Base-by-base conservation (phyloP, 495 filamentous ascomycete genomes). In the Xeromyces bisporus region DNA sequence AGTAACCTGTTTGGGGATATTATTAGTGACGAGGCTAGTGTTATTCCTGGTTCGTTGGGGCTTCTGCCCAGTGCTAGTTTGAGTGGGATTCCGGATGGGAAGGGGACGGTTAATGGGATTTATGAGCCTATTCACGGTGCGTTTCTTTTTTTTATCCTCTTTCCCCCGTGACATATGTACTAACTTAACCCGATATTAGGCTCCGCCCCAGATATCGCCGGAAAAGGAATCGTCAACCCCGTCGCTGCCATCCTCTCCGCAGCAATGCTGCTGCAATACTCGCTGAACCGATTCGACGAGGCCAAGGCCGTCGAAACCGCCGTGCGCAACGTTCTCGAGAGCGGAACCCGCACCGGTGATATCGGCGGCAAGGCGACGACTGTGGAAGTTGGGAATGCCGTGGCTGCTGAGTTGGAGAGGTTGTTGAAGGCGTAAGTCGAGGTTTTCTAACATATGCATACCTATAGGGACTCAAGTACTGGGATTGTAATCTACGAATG, bases 1-100 rank as follows among this genome's bases (percentile, higher is more conserved):
- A 87, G 79, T 60, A 96, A 97, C 55, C 48, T 97, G 39, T 93
- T 93, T 49, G 89, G 89, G 37, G 89, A 97, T 55, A 97, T 97
- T 50, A 85, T 97, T 46, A 77, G 67, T 45, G 89, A 97, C 48
- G 89, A 97, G 68, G 87, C 89, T 6, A 87, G 79, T 50, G 89
- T 93, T 17, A 96, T 97, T 29, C 84, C 87, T 6, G 89, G 89
- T 2, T 83, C 75, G 35, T 70, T 97, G 46, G 89, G 89, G 3
- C 55, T 97, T 42, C 60, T 93, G 49, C 89, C 89, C 7, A 86
- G 78, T 54, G 89, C 89, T 5, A 86, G 77, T 53, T 58, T 97
- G 52, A 77, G 73, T 29, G 84, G 79, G 13, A 73, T 91, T 27
- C 89, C 89, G 1, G 86, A 93, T 60, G 64, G 64, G 8, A 60